Base-by-base conservation (phyloP, 306 rosid species). In the Prunus padus region DNA sequence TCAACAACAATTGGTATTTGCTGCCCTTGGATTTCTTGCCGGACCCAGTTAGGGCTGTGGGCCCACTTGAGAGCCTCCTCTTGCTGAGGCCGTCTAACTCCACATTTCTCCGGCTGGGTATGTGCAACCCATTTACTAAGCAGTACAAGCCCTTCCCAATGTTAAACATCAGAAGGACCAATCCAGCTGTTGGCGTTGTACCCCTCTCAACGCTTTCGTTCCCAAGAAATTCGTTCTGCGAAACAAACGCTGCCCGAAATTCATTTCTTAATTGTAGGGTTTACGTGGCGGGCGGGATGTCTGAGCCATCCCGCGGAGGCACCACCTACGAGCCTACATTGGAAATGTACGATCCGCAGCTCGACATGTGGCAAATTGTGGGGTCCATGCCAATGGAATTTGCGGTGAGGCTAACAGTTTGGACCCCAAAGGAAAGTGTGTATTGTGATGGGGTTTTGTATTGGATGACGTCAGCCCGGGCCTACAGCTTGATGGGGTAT, bases 401-500 rank as follows among this genome's bases (percentile, higher is more conserved):
- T 75, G 80, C 97, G 0, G 88, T 89, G 55, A 91, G 98, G 81
- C 87, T 93, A 0, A 91, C 92, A 0, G 88, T 93, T 14, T 91
- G 98, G 98, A 89, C 97, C 19, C 92, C 92, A 4, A 88, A 86
- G 52, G 92, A 91, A 75, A 79, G 84, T 46, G 92, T 89, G 4
- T 76, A 47, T 65, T 74, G 84, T 1, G 67, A 71, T 30, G 84
- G 84, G n/a, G 82, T 74, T 10, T 40, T 93, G 47, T 91, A 91
- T 8, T 93, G 96, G 97, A 80, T 91, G 31, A 93, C 98, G 4
- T 89, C 96, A 0, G 97, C 97, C 0, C 83, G 91, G 66, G 94
- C 86, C 0, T 91, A 84, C 6, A 86, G 87, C 78, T 83, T 89
- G 8, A 79, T 91, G 84, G 86, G 88, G 1, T 89, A 55, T 64